Percentiles rank a stretch among this genome's conserved stretches.
Conservation (phyloP, 2,329 filamentous ascomycete species). For the Didymella lethalis region DNA sequence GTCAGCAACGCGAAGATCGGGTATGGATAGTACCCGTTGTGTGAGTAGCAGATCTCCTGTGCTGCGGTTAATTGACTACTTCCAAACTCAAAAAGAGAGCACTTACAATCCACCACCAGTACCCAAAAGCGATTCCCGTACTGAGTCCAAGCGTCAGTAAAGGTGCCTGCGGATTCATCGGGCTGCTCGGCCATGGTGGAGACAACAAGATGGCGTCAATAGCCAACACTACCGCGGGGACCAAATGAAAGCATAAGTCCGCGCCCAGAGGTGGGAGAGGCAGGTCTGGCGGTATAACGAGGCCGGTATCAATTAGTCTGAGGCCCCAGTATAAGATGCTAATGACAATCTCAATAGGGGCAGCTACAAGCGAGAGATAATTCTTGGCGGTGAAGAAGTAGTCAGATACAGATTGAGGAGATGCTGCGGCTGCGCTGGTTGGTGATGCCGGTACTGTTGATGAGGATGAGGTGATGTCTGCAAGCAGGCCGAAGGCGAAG, state of each 20-base stretch:
- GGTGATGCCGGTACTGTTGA: constrained; percentile 1
- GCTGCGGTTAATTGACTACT: neutral
- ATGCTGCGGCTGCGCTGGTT: constrained; percentile 42
- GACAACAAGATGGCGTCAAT: constrained; percentile 73
- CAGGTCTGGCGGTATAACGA: constrained; percentile 58
- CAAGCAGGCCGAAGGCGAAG: constrained; percentile 68
- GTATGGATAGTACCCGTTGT: constrained; percentile 82
- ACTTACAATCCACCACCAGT: constrained; percentile 74
- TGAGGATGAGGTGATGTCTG: constrained; percentile 60
- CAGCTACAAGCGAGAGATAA: constrained; percentile 67
- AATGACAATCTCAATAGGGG: constrained; percentile 76
- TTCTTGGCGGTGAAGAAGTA: constrained; percentile 74
- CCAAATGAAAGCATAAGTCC: constrained; percentile 59
- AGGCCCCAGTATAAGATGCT: constrained; percentile 77
- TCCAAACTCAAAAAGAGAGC: neutral
- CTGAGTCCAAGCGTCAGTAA: constrained; percentile 67
- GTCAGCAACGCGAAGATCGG: constrained; percentile 77
- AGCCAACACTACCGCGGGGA: constrained; percentile 70
- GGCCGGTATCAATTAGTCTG: constrained; percentile 60
- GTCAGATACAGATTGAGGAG: constrained; percentile 51
- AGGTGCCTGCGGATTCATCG: constrained; percentile 59
- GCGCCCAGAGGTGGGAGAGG: constrained; percentile 56
- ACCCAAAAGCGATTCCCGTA: constrained; percentile 67
- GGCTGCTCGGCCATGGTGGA: constrained; percentile 69
- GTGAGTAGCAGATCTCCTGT: constrained; percentile 69